phyloP scores from a whole-genome alignment of 2,329 filamentous ascomycete genomes.

The Colletotrichum tanaceti region DNA sequence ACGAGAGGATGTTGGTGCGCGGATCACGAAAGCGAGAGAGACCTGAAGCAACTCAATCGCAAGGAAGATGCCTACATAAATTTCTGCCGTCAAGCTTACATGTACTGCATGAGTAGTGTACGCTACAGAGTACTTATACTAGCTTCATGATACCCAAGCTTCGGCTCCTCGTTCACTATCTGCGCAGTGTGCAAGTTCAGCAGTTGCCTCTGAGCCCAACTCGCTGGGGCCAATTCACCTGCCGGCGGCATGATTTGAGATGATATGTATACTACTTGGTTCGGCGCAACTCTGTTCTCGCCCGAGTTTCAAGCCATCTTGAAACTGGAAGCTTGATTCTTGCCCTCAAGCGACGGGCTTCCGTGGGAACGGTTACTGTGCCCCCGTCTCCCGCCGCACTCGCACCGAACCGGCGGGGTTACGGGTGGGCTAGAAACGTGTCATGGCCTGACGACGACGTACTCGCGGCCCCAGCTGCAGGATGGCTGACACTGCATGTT shows the following conservation, averaged over 20 bases:
- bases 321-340: conserved; percentile 31
- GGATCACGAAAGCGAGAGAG: conserved; percentile 6
- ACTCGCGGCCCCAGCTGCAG: conserved; percentile 17
- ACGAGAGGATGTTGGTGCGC: conserved; percentile 6
- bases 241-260: conserved; percentile 23
- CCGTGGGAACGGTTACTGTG: background rate
- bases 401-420: conserved; percentile 35
- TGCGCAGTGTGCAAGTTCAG: background rate
- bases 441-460: background rate
- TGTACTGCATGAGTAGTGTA: too few relatives aligned
- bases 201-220: conserved; percentile 2
- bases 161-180: background rate
- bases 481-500: background rate
- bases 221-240: conserved; percentile 12
- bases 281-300: conserved; percentile 18
- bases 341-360: background rate
- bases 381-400: background rate
- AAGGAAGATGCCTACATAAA: background rate
- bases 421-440: background rate
- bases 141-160: background rate
- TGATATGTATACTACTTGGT: conserved; percentile 15
- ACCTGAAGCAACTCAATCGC: background rate
- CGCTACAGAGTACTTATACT: too few relatives aligned
- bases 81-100: background rate
- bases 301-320: conserved; percentile 24